These are phyloP conservation scores for Acanthamoeba quina DNA, from an alignment of 208 protist species.

Conservation along the genomic window DNA sequence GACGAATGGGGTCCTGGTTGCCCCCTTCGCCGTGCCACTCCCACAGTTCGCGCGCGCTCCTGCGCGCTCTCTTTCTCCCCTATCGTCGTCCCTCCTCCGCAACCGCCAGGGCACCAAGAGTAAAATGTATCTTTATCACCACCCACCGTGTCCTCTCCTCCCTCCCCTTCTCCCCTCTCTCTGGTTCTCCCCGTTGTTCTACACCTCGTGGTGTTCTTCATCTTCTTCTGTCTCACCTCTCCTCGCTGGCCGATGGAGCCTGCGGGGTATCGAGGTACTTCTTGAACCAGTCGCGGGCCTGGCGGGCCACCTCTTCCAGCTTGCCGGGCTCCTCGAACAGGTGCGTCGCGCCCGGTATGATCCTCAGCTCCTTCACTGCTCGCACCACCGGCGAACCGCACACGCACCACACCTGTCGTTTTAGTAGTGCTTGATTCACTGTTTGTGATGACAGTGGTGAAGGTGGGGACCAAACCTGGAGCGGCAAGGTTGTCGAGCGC, in stretches of 20 bases:
- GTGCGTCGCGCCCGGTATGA: constrained; percentile 57
- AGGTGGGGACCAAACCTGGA: not conserved
- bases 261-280: constrained; percentile 8
- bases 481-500: not conserved
- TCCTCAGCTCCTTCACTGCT: constrained; percentile 48
- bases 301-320: constrained; percentile 36
- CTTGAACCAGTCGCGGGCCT: constrained; percentile 59
- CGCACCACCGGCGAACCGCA: no score
- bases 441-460: not conserved
- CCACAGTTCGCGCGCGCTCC: not conserved
- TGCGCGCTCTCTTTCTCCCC: not conserved
- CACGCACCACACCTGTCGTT: no score
- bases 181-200: not conserved
- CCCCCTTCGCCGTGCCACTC: no score
- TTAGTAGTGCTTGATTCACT: not conserved
- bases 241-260: not conserved
- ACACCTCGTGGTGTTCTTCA: not conserved
- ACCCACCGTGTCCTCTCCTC: no score
- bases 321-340: constrained; percentile 66
- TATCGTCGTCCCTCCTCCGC: no score
- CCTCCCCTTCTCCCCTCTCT: not conserved
- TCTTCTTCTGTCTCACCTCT: not conserved
- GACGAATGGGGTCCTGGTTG: no score
- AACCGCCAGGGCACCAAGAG: not conserved
- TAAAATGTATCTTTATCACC: not conserved